phyloP scores from a whole-genome alignment of 768 basidiomycete genomes.

The Russula dissimulans region DNA sequence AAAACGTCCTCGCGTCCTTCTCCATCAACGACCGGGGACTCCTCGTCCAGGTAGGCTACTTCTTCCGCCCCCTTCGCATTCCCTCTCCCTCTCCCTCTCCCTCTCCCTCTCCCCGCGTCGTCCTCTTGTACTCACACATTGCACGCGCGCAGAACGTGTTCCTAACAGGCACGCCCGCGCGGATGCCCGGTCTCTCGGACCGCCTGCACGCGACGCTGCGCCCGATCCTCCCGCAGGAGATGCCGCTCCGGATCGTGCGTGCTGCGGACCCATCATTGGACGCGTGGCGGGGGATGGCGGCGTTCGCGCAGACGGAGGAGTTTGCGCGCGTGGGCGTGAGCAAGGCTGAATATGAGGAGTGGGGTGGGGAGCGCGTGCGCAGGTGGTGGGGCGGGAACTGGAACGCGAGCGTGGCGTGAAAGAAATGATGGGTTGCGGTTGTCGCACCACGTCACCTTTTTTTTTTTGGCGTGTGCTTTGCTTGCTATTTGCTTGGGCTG shows the following conservation, averaged over 20 bases:
- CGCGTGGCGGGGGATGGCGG: conserved; percentile 92
- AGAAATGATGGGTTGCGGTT: no score
- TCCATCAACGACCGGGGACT: conserved; percentile 53
- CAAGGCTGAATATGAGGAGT: conserved; percentile 79
- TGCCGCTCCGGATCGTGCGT: conserved; percentile 51
- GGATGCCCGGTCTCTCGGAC: conserved; percentile 56
- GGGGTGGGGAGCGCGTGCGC: conserved; percentile 79
- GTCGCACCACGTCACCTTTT: no score
- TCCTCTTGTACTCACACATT: no score
- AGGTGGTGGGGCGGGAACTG: conserved; percentile 93
- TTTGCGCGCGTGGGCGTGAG: conserved; percentile 54
- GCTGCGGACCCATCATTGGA: conserved; percentile 64
- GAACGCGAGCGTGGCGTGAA: conserved; percentile 35
- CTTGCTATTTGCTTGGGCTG: no score
- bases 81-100: background rate
- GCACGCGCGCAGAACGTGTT: conserved; percentile 62
- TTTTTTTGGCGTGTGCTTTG: no score
- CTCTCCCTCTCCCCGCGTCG: background rate
- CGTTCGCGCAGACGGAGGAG: conserved; percentile 49
- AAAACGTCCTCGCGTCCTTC: conserved; percentile 72
- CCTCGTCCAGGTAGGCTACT: conserved; percentile 58
- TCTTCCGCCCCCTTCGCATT: no score
- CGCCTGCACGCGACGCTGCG: conserved; percentile 69
- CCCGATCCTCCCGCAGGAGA: conserved; percentile 78
- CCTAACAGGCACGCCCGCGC: conserved; percentile 76